Evolutionary conservation across 331 rosid species (phyloP).

Genomic region (Rhamnella rubrinervis): DNA sequence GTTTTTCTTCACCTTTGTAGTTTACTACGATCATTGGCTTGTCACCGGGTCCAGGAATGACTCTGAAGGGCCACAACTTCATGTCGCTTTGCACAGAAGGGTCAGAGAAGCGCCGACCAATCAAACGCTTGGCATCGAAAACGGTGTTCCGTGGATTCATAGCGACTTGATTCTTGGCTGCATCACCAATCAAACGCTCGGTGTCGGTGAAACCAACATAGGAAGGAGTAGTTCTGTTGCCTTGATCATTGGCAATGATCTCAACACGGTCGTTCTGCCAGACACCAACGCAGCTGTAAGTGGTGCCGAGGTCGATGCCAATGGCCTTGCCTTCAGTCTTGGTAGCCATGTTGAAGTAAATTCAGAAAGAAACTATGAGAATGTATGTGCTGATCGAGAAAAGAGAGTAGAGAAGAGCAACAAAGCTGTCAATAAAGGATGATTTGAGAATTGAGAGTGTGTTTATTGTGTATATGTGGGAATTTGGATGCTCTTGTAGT

Average conservation of each 20-base stretch:
- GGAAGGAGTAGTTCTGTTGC: conserved; percentile 33
- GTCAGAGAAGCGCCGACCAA: conserved; percentile 22
- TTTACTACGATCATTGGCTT: conserved; percentile 53
- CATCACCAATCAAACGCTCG: conserved; percentile 51
- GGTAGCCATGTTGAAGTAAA: conserved; percentile 15
- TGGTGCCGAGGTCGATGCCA: conserved; percentile 64
- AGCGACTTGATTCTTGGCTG: conserved; percentile 33
- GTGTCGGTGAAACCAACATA: conserved; percentile 49
- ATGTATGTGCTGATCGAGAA: neutral
- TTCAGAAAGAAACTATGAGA: neutral
- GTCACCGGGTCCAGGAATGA: conserved; percentile 36
- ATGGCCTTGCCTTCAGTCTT: conserved; percentile 38
- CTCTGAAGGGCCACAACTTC: conserved; percentile 25
- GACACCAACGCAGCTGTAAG: conserved; percentile 59
- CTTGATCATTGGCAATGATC: conserved; percentile 62
- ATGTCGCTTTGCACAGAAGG: conserved; percentile 24
- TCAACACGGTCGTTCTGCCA: conserved; percentile 63
- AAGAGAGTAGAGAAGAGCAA: neutral
- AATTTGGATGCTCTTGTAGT: too few relatives aligned
- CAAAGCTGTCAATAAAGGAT: neutral
- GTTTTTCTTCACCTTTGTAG: conserved; percentile 52
- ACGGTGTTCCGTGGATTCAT: conserved; percentile 26
- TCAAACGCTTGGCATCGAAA: conserved; percentile 24
- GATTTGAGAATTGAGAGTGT: neutral
- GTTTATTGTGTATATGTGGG: too few relatives aligned